These are phyloP conservation scores for Urochloa ruziziensis DNA, from an alignment of 176 grass and related monocot species.

Conservation along the genomic window DNA sequence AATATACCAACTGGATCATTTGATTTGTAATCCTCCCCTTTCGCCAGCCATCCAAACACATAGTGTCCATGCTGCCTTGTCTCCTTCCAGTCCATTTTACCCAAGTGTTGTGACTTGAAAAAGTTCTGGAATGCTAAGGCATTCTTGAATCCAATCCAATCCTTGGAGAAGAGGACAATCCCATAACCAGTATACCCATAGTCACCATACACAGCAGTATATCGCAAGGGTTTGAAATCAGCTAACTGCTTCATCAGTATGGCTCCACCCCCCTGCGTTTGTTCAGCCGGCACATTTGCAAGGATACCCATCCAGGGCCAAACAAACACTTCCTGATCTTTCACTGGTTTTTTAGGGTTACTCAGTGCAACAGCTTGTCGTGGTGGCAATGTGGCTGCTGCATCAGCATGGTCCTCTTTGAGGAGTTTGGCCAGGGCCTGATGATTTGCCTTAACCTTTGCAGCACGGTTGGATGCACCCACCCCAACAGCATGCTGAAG, in stretches of 20 bases:
- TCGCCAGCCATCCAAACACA: slow-evolving; percentile 47
- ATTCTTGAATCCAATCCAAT: slow-evolving; percentile 64
- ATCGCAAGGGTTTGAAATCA: slow-evolving; percentile 28
- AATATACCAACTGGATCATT: slow-evolving; percentile 37
- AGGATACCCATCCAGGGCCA: slow-evolving; percentile 63
- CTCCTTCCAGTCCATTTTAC: slow-evolving; percentile 47
- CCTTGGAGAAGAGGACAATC: slow-evolving; percentile 43
- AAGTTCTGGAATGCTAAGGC: slow-evolving; percentile 53
- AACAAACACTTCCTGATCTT: slow-evolving; percentile 42
- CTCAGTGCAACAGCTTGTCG: neutral
- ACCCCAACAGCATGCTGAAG: slow-evolving; percentile 54
- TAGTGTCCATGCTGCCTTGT: neutral
- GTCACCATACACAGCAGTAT: neutral
- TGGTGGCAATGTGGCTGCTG: neutral
- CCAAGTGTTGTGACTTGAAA: slow-evolving; percentile 31
- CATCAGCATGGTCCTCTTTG: slow-evolving; percentile 32
- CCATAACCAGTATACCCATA: slow-evolving; percentile 31
- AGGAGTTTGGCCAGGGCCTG: slow-evolving; percentile 49
- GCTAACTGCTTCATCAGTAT: slow-evolving; percentile 32
- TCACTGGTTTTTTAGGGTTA: slow-evolving; percentile 17
- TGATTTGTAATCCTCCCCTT: slow-evolving; percentile 42
- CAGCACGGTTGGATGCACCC: slow-evolving; percentile 49
- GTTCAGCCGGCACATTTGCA: slow-evolving; percentile 37
- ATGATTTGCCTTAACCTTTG: slow-evolving; percentile 54
- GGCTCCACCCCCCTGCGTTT: slow-evolving; percentile 1